Conservation (phyloP, 257 asterid species). For the Solanum ahanhuiri region DNA sequence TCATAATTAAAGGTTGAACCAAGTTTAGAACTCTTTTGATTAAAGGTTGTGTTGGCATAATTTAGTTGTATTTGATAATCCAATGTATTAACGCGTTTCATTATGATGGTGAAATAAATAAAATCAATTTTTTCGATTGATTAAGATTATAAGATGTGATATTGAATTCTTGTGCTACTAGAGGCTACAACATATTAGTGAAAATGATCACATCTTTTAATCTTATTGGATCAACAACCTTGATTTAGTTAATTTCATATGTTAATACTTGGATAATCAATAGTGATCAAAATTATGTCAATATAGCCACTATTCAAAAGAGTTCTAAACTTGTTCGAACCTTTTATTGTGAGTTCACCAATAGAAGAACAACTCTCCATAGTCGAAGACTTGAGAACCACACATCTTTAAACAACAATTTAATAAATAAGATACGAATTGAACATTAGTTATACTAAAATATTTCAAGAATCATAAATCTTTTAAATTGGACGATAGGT, state of each 20-base stretch:
- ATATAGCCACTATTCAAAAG: not conserved
- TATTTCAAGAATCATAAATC: not conserved
- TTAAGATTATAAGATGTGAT: not conserved
- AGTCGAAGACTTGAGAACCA: not conserved
- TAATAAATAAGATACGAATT: not conserved
- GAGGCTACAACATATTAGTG: not conserved
- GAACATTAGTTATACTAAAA: not conserved
- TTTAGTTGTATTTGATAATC: not conserved
- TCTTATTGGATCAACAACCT: not conserved
- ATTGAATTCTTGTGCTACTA: not conserved
- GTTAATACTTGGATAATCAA: not conserved
- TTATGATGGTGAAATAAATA: not conserved
- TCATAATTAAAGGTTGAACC: not conserved
- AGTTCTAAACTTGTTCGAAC: not conserved
- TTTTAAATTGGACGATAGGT: not conserved
- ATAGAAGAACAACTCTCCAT: not conserved
- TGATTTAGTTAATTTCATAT: not conserved
- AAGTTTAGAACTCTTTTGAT: not conserved
- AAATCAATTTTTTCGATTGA: not conserved
- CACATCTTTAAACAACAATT: not conserved
- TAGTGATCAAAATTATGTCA: not conserved
- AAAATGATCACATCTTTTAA: not conserved
- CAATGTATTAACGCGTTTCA: not conserved
- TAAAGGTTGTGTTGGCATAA: not conserved
- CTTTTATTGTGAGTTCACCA: not conserved